Base-by-base conservation (phyloP, 2,329 filamentous ascomycete species). In the Apiospora aurea region DNA sequence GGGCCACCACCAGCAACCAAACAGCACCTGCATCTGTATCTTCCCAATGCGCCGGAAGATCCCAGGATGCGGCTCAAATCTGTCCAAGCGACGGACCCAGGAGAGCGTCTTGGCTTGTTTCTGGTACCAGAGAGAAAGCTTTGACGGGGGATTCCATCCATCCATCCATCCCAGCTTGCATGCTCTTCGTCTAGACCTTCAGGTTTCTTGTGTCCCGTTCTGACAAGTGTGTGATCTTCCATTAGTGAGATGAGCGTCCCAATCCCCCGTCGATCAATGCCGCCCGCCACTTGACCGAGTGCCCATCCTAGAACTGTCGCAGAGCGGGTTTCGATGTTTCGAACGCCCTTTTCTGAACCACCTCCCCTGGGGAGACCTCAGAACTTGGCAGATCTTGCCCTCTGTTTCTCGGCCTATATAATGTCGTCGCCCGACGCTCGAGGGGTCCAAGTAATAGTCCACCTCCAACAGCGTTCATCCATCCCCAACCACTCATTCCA, bases 211-310 rank as follows among this genome's bases (percentile, higher is more conserved):
- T 38, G 34, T 38, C 29, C 34, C 57, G 41, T 64, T 64, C 34
- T 64, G 57, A 64, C 57, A 64, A 64, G 57, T 64, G 57, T 64
- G 41, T 64, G 57, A 64, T 64, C 57, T 41, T 41, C 57, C n/a
- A 41, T 64, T 64, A 64, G 57, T 64, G 57, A 64, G 57, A 64
- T 64, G 57, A 61, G 57, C 34, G 57, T 38, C 53, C 53, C 34
- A 64, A 38, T 41, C 57, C 29, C 57, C 29, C 57, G 57, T 41
- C 57, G 57, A 64, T 64, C 57, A 64, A 64, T 64, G 57, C 57
- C 57, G 21, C 34, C 53, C 57, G 21, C 34, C 53, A 38, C 29
- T 61, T 61, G 53, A 10, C 21, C 34, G 7, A 18, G 18, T 26
- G n/a, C 29, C n/a, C 29, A n/a, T 61, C 53, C 53, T 18, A 38